phyloP scores from a whole-genome alignment of 1,284 basidiomycete genomes.

The Pseudozyma thailandica region DNA sequence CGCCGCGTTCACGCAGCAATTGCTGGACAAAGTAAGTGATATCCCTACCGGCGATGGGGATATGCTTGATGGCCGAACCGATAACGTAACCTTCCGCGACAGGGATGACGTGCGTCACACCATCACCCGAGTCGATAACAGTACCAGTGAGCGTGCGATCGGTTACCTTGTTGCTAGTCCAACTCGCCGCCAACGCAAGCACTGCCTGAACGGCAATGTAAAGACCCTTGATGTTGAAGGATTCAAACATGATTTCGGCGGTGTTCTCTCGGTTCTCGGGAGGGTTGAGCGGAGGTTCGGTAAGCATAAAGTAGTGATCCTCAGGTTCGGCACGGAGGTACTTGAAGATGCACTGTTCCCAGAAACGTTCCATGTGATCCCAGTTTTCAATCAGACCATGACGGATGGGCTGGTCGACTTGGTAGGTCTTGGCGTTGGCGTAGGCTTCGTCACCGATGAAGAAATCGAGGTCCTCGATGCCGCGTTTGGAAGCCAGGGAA shows the following conservation, averaged over 20 bases:
- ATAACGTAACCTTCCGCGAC: conserved; percentile 98
- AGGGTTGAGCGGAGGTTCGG: conserved; percentile 96
- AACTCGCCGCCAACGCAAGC: conserved; percentile 96
- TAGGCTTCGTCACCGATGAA: conserved; percentile 99
- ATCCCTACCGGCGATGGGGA: conserved; percentile 97
- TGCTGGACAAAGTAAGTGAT: conserved; percentile 98
- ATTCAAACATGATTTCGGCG: conserved; percentile 99
- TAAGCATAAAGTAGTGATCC: conserved; percentile 97
- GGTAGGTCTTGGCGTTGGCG: conserved; percentile 89
- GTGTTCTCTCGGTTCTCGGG: conserved; percentile 99
- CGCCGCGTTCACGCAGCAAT: conserved; percentile 92
- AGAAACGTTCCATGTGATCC: conserved; percentile 99
- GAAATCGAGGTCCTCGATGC: conserved; percentile 99
- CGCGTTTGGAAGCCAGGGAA: conserved; percentile 85
- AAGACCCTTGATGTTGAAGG: conserved; percentile 95
- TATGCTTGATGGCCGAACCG: conserved; percentile 98
- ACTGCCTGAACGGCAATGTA: conserved; percentile 99
- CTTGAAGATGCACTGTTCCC: conserved; percentile 99
- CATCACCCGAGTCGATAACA: conserved; percentile 98
- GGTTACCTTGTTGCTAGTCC: conserved; percentile 91
- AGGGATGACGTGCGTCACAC: conserved; percentile 96
- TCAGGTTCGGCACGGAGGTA: conserved; percentile 98
- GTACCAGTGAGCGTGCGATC: conserved; percentile 96
- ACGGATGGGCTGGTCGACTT: conserved; percentile 94
- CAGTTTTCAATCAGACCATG: conserved; percentile 99